Percentiles rank a stretch among this genome's conserved stretches.
Evolutionary conservation across 176 grass and related monocot species (phyloP).

Genomic region (Triticum monococcum): DNA sequence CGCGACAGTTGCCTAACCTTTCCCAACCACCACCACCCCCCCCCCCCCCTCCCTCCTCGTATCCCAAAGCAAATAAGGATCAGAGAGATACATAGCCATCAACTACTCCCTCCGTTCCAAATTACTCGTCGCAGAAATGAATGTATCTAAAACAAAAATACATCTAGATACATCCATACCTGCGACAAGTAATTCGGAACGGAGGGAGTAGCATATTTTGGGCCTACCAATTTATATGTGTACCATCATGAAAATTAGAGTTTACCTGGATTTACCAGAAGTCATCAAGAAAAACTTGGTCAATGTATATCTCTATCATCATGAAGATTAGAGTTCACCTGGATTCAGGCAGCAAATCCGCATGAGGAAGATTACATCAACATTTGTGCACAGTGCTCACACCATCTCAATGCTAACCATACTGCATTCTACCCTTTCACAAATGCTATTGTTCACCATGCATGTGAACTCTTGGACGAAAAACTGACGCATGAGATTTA

Average conservation of each 20-base stretch:
- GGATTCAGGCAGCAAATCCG: not conserved
- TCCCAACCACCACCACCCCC: no score
- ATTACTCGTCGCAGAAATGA: no score
- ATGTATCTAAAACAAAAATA: no score
- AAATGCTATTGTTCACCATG: not conserved
- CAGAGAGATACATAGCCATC: no score
- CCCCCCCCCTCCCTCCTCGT: no score
- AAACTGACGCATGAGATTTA: not conserved
- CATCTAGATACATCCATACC: no score
- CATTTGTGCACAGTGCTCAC: not conserved
- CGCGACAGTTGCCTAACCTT: no score
- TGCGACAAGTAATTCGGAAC: no score
- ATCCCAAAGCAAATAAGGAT: no score
- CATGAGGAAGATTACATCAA: not conserved
- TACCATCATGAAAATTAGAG: not conserved
- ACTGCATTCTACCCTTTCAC: not conserved
- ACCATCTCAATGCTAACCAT: not conserved
- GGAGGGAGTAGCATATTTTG: no score
- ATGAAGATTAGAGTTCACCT: not conserved
- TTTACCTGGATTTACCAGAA: not conserved
- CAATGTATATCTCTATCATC: not conserved
- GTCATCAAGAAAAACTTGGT: not conserved
- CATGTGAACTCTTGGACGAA: not conserved
- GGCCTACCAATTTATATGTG: not conserved
- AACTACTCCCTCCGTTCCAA: no score